Evolutionary conservation across 495 filamentous ascomycete species (phyloP).

Genomic region (Talaromyces adpressus): DNA sequence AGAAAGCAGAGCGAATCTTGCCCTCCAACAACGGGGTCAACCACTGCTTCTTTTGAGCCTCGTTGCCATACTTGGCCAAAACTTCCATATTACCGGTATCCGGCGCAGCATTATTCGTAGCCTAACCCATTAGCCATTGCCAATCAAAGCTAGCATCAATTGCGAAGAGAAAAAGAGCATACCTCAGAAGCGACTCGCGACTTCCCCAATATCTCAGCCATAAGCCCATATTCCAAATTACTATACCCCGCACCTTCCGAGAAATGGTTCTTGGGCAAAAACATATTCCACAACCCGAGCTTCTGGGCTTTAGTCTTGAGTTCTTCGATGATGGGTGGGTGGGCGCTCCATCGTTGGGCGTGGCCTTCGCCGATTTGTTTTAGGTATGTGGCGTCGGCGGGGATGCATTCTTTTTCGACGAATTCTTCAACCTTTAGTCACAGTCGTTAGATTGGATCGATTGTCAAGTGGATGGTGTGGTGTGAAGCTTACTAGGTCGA

Average conservation of each 20-base stretch:
- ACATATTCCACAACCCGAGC: conserved; percentile 97
- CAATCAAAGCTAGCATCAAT: neutral
- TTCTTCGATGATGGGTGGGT: conserved; percentile 77
- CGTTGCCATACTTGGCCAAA: conserved; percentile 85
- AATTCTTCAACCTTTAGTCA: conserved; percentile 73
- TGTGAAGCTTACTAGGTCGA: conserved; percentile 46
- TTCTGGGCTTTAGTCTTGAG: conserved; percentile 78
- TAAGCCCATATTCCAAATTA: conserved; percentile 88
- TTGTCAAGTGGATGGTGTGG: neutral
- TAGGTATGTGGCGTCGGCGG: conserved; percentile 69
- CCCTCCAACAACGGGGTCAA: conserved; percentile 77
- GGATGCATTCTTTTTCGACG: conserved; percentile 93
- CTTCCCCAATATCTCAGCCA: conserved; percentile 85
- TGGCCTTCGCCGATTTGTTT: conserved; percentile 68
- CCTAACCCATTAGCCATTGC: conserved; percentile 28
- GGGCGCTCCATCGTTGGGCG: conserved; percentile 64
- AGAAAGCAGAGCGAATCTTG: conserved; percentile 79
- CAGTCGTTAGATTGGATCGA: neutral
- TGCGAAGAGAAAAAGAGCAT: neutral
- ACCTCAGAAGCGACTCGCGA: conserved; percentile 71
- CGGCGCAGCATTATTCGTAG: conserved; percentile 84
- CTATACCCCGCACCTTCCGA: conserved; percentile 85
- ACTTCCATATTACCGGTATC: conserved; percentile 98
- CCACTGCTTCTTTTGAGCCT: conserved; percentile 84
- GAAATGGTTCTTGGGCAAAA: conserved; percentile 91